Conservation (phyloP, 805 yeast genomes). For the Saturnispora sekii region DNA sequence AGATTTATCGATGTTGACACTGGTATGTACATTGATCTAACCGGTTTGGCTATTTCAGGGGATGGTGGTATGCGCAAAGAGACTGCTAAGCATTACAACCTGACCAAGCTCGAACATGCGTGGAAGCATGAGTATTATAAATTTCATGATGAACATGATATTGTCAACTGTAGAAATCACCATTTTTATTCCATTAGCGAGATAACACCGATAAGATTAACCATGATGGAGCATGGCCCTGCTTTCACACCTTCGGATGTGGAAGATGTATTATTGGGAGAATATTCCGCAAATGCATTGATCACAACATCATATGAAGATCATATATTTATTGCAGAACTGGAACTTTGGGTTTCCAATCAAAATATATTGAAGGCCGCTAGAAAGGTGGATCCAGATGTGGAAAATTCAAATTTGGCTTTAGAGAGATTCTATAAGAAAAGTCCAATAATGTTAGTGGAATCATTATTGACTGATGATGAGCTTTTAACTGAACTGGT, state of each 20-base stretch:
- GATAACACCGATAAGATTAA: constrained; percentile 40
- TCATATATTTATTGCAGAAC: constrained; percentile 5
- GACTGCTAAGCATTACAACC: constrained; percentile 7
- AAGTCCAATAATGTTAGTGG: constrained; percentile 11
- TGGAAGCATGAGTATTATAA: constrained; percentile 2
- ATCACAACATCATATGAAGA: neutral
- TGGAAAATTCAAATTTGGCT: neutral
- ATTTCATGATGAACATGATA: constrained; percentile 7
- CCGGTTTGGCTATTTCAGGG: constrained; percentile 50
- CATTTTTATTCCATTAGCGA: constrained; percentile 44
- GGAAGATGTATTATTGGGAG: constrained; percentile 15
- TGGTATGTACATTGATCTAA: constrained; percentile 65
- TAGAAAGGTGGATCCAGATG: neutral
- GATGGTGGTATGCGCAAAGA: constrained; percentile 17
- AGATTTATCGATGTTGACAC: constrained; percentile 62
- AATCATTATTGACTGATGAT: constrained; percentile 23
- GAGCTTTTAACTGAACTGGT: constrained; percentile 25
- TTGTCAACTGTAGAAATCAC: constrained; percentile 46
- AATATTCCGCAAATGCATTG: constrained; percentile 2
- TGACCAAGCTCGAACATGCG: constrained; percentile 3
- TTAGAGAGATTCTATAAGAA: neutral
- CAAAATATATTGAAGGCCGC: neutral
- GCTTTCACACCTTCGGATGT: constrained; percentile 45
- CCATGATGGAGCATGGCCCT: constrained; percentile 49
- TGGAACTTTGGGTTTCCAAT: constrained; percentile 1